phyloP scores from a whole-genome alignment of 1,284 basidiomycete species.

The Trichosporon sp. region DNA sequence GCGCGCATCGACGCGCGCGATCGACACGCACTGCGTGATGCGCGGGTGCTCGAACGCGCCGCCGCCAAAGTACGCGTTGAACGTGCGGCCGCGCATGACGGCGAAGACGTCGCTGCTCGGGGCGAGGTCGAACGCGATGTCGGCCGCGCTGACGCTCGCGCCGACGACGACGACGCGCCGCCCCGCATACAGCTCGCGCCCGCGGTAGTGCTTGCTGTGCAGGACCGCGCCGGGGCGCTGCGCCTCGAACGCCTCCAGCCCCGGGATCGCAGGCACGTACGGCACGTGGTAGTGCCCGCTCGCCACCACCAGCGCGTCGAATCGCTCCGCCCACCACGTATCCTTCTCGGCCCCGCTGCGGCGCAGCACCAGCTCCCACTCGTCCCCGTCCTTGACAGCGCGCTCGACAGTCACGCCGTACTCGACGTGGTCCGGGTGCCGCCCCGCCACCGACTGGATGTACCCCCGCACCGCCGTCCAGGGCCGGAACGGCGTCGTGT shows the following conservation, averaged over 20 bases:
- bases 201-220: slow-evolving; percentile 36
- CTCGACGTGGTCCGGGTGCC: slow-evolving; percentile 48
- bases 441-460: slow-evolving; percentile 38
- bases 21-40: slow-evolving; percentile 3
- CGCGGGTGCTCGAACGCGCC: slow-evolving; percentile 12
- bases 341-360: slow-evolving; percentile 50
- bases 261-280: slow-evolving; percentile 51
- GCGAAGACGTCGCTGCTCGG: slow-evolving; percentile 2
- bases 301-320: slow-evolving; percentile 54
- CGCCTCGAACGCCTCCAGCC: slow-evolving; percentile 49
- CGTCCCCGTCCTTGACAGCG: slow-evolving; percentile 47
- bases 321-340: slow-evolving; percentile 42
- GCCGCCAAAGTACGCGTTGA: slow-evolving; percentile 15
- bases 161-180: slow-evolving; percentile 16
- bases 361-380: slow-evolving; percentile 31
- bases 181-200: neutral
- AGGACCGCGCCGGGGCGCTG: slow-evolving; percentile 47
- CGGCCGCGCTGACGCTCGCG: slow-evolving; percentile 8
- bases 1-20: slow-evolving; percentile 2
- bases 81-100: slow-evolving; percentile 6
- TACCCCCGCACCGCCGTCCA: slow-evolving; percentile 19
- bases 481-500: slow-evolving; percentile 12
- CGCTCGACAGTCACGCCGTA: slow-evolving; percentile 56
- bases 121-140: slow-evolving; percentile 17
- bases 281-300: slow-evolving; percentile 54